A percentile compares a stretch with the other conserved stretches of the same genome.
Conservation (phyloP, 78 protist species). For the Dictyostelium capitatum region DNA sequence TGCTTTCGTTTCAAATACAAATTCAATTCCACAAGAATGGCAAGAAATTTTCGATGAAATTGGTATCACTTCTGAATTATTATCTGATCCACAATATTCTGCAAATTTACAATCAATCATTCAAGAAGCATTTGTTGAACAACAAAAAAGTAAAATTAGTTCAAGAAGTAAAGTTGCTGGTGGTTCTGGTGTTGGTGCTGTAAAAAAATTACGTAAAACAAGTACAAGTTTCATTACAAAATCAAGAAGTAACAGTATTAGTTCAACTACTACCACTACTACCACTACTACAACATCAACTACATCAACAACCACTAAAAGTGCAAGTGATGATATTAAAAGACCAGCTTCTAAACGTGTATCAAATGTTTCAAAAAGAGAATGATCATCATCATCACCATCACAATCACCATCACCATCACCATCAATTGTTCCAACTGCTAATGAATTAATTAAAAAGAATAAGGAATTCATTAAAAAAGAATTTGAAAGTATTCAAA, state of each 20-base stretch:
- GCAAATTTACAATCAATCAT: constrained; percentile 15
- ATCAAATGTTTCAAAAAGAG: too few species aligned
- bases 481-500: too few species aligned
- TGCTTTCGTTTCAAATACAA: neutral
- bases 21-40: constrained; percentile 64
- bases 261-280: neutral
- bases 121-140: neutral
- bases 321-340: too few species aligned
- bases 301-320: too few species aligned
- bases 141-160: neutral
- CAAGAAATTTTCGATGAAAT: constrained; percentile 52
- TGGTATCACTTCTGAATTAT: constrained; percentile 40
- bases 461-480: too few species aligned
- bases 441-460: too few species aligned
- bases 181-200: neutral
- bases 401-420: too few species aligned
- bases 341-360: too few species aligned
- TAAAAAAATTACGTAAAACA: neutral
- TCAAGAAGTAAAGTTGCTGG: neutral
- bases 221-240: too few species aligned
- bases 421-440: too few species aligned
- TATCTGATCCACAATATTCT: constrained; percentile 35
- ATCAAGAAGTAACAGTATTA: neutral
- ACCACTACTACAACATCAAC: neutral
- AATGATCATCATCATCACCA: too few species aligned